phyloP scores from a whole-genome alignment of 805 yeast genomes.

The Candida orba region DNA sequence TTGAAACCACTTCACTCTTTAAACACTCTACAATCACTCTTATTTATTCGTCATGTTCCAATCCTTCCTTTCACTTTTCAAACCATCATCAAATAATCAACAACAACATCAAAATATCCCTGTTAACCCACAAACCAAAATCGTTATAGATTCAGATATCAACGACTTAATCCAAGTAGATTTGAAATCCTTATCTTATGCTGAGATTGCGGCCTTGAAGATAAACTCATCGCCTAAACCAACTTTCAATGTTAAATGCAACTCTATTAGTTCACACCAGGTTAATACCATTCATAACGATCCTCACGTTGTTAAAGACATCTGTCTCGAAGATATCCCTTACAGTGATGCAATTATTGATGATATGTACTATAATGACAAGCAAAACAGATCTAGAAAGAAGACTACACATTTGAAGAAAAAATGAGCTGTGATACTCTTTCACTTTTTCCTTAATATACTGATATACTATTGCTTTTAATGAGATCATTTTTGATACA shows the following conservation, averaged over 20 bases:
- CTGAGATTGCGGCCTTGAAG: constrained; percentile 40
- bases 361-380: constrained; percentile 15
- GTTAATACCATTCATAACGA: no score
- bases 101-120: not conserved
- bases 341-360: constrained; percentile 11
- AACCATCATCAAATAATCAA: not conserved
- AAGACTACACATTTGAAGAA: constrained; percentile 1
- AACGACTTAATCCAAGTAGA: constrained; percentile 41
- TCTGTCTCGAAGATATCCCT: not conserved
- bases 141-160: constrained; percentile 15
- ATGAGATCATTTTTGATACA: no score
- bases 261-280: not conserved
- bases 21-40: no score
- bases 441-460: no score
- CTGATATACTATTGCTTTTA: no score
- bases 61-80: not conserved
- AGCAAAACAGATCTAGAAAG: constrained; percentile 15
- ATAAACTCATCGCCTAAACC: not conserved
- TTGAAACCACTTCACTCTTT: no score
- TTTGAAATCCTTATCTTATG: constrained; percentile 42
- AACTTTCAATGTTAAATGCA: not conserved
- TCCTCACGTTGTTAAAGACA: not conserved
- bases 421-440: not conserved
- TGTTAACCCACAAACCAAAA: constrained; percentile 1
- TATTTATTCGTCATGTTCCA: not conserved